Base-by-base conservation (phyloP, 345 rosid genomes). In the Eucalyptus caleyi region DNA sequence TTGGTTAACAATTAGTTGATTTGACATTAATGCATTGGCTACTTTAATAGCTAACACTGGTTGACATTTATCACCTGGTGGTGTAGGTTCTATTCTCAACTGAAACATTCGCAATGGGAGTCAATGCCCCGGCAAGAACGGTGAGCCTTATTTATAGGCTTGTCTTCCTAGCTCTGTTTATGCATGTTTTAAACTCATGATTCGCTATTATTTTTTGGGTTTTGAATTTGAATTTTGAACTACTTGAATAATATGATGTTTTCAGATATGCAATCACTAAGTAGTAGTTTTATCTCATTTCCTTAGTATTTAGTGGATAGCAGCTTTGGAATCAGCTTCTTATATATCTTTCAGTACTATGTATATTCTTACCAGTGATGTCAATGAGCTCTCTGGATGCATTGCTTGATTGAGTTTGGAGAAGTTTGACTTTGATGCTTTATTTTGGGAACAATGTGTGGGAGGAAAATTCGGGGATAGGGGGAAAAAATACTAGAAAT, bases 71-170 rank as follows among this genome's bases (percentile, higher is more conserved):
- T 87, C 40, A 91, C 65, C 89, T 94, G 89, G 88, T 90, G 86
- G 87, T 91, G 51, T 90, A 97, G 99, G 96, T 97, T 82, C 92
- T 97, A 89, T 97, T 97, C 94, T 97, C 99, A 89, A 97, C 99
- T 6, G 99, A 97, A 94, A 97, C 99, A 91, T 97, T 97, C 93
- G 99, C 99, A 45, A 97, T 97, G 99, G 99, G 99, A 88, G 99
- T 97, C 72, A 97, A 97, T 91, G 99, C 99, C 91, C 99, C 99
- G 9, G 99, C 99, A 42, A 95, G 99, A 94, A 97, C 99, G 91
- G 99, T 96, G 90, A 94, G 98, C 92, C 83, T 50, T 89, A 56
- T 89, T 83, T 89, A 37, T 37, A 40, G 83, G 83, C 83, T 23
- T 3, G 16, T 77, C 88, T 51, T 86, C 87, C 62, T 32, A 34